These are phyloP conservation scores for Vinca minor DNA, from an alignment of 257 asterid genomes.

Conservation along the genomic window DNA sequence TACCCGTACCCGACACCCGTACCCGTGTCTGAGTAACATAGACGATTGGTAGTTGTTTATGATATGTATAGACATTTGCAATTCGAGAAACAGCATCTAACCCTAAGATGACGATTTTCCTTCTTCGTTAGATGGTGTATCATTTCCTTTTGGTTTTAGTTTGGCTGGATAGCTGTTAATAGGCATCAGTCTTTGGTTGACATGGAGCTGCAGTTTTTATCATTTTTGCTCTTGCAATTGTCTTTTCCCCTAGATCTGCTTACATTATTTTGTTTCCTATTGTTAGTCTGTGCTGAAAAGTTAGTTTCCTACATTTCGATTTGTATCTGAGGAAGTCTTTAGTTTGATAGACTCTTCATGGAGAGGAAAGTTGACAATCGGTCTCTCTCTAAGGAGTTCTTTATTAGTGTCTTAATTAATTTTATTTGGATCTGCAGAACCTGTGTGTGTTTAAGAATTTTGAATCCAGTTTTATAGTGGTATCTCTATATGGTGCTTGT, in stretches of 20 bases:
- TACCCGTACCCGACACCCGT: too few species aligned
- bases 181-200: neutral
- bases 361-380: neutral
- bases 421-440: neutral
- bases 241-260: neutral
- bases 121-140: neutral
- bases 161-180: neutral
- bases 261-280: too few species aligned
- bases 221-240: neutral
- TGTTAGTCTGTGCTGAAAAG: neutral
- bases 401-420: neutral
- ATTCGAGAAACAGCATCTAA: neutral
- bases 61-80: neutral
- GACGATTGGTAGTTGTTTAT: neutral
- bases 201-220: neutral
- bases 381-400: neutral
- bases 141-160: neutral
- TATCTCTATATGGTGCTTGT: too few species aligned
- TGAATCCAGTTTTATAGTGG: too few species aligned
- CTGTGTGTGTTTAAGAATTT: constrained; percentile 1
- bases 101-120: neutral
- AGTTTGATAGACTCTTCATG: neutral
- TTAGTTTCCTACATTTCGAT: neutral
- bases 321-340: neutral
- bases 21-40: too few species aligned